These are phyloP conservation scores for Lolium perenne DNA, from an alignment of 176 grass and related monocot genomes.

Conservation along the genomic window DNA sequence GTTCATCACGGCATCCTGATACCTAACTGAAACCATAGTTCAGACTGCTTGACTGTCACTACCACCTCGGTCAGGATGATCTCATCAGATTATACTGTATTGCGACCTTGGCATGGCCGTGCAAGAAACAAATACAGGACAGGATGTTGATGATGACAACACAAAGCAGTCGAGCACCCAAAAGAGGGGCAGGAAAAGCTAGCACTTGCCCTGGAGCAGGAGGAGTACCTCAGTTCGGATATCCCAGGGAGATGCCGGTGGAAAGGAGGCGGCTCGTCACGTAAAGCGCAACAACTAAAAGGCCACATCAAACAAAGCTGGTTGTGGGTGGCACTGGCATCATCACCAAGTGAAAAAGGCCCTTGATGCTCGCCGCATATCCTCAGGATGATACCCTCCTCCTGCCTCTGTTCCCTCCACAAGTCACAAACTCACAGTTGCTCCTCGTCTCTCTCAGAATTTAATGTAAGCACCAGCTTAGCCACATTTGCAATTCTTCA, in stretches of 20 bases:
- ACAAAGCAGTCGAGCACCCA: slow-evolving; percentile 18
- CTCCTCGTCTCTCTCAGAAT: slow-evolving; percentile 16
- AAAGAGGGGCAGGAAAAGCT: slow-evolving; percentile 35
- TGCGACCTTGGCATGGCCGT: not conserved
- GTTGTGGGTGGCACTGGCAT: slow-evolving; percentile 55
- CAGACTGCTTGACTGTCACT: not conserved
- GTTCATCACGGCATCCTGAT: not conserved
- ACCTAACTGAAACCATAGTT: not conserved
- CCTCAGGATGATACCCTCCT: too few species aligned
- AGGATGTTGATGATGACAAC: slow-evolving; percentile 40
- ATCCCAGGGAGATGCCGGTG: slow-evolving; percentile 65
- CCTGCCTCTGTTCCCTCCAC: not conserved
- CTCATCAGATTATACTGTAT: not conserved
- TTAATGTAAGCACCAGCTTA: not conserved
- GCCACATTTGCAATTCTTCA: not conserved
- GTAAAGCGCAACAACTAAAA: slow-evolving; percentile 37
- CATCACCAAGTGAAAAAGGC: slow-evolving; percentile 41
- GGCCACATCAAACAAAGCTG: slow-evolving; percentile 34
- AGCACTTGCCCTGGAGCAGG: not conserved
- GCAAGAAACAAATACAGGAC: not conserved
- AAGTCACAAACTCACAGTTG: not conserved
- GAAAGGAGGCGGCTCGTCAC: slow-evolving; percentile 4
- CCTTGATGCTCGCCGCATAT: slow-evolving; percentile 65
- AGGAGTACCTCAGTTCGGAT: slow-evolving; percentile 50
- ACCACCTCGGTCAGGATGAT: not conserved